Percentiles rank a stretch among this genome's conserved stretches.
phyloP scores from a whole-genome alignment of 225 moss, liverwort and hornwort species.

The Polytrichum formosum region DNA sequence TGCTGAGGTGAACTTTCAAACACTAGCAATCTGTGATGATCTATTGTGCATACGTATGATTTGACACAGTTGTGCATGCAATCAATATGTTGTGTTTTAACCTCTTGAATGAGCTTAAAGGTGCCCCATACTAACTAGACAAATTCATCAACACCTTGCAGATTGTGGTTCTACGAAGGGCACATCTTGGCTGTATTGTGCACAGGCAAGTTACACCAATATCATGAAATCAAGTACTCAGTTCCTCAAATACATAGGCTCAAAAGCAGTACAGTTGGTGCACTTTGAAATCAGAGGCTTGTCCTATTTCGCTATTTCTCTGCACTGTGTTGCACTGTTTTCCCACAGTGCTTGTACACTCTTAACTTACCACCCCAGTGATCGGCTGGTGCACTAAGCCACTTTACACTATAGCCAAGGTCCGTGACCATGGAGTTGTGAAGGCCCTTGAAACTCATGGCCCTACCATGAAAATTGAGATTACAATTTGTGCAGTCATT shows the following conservation, averaged over 20 bases:
- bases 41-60: not conserved
- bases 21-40: not conserved
- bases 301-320: not conserved
- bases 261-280: no score
- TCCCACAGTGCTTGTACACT: no score
- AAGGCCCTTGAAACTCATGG: no score
- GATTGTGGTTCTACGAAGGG: constrained; percentile 85
- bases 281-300: no score
- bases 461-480: no score
- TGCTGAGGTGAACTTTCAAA: constrained; percentile 62
- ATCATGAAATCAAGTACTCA: no score
- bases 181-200: constrained; percentile 77
- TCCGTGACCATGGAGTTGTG: no score
- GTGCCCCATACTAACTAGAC: constrained; percentile 1
- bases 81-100: not conserved
- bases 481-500: no score
- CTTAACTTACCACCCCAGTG: no score
- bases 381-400: no score
- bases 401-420: no score
- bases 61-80: not conserved
- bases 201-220: constrained; percentile 57
- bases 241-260: not conserved
- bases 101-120: constrained; percentile 9
- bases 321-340: no score
- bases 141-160: constrained; percentile 22